Base-by-base conservation (phyloP, 2,329 filamentous ascomycete species). In the Albifimbria verrucaria region DNA sequence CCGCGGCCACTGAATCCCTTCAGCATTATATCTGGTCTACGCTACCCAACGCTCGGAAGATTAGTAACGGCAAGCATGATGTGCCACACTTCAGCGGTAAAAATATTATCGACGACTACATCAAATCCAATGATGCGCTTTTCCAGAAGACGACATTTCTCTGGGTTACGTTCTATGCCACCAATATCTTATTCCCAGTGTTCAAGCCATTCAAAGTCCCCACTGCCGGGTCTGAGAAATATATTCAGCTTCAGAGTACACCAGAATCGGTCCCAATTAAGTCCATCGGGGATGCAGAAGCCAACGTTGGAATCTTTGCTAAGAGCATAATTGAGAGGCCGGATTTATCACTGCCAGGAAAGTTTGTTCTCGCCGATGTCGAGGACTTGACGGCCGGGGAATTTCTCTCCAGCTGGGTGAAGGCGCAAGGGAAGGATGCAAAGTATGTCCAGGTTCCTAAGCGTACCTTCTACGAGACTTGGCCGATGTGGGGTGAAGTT, bases 21-120 rank as follows among this genome's bases (percentile, higher is more conserved):
- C 62, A 74, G 50, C 72, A 77, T 54, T 77, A 70, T 57, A 65
- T 78, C 52, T 77, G 74, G 72, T 75, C 70, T 7, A 77, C 75
- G 1, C 64, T 75, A 6, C 75, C 75, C 1, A 67, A 69, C 32
- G 60, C 65, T 4, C 59, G 57, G 28, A 57, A 53, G 10, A 62
- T 71, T n/a, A 66, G 66, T 5, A 53, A 56, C 1, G 72, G 73
- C 1, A 67, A 68, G 47, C 53, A 62, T 3, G 32, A 59, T 3
- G 64, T 74, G 0, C 71, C 72, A 1, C 74, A 78, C 53, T 74
- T 74, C 54, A 72, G 72, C 18, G 68, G 63, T 54, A 78, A 78
- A 57, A 68, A 68, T 22, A 60, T 61, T 1, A 64, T 75, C 7
- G 72, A 77, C 55, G 64, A 62, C 18, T 68, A 67, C 25, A 76